A percentile compares a stretch with the other conserved stretches of the same genome.
phyloP scores from a whole-genome alignment of 192 early-diverging fungal species.

The Phycomyces blakesleeanus region DNA sequence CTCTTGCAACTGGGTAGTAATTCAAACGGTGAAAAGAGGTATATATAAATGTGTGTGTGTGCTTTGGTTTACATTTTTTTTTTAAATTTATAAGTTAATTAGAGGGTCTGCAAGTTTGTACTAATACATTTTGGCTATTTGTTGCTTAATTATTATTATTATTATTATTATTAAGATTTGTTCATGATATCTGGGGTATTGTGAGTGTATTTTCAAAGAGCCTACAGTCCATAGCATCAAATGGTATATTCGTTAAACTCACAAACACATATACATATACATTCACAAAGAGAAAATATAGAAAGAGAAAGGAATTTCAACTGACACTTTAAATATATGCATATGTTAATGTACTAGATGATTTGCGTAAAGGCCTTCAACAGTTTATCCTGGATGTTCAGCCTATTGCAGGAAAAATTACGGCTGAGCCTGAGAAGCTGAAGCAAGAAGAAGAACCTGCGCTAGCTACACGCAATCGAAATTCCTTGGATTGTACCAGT shows the following conservation, averaged over 20 bases:
- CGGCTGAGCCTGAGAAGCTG: neutral
- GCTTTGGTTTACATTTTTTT: too few species aligned
- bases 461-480: neutral
- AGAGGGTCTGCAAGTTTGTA: too few species aligned
- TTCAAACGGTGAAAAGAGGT: slow-evolving; percentile 10
- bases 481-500: neutral
- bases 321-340: neutral
- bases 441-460: slow-evolving; percentile 1
- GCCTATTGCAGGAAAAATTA: slow-evolving; percentile 35
- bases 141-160: neutral
- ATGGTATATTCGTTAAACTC: slow-evolving; percentile 14
- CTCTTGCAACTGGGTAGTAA: slow-evolving; percentile 12
- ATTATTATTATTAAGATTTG: slow-evolving; percentile 27
- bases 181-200: slow-evolving; percentile 49
- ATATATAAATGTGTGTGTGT: neutral
- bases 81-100: too few species aligned
- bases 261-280: too few species aligned
- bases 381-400: slow-evolving; percentile 21
- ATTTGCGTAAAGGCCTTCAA: slow-evolving; percentile 19
- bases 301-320: too few species aligned
- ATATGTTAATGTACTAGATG: slow-evolving; percentile 13
- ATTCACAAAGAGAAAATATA: too few species aligned
- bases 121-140: slow-evolving; percentile 4
- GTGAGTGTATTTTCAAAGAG: slow-evolving; percentile 42
- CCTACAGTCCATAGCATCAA: slow-evolving; percentile 10